Evolutionary conservation across 2,329 filamentous ascomycete species (phyloP).

Genomic region (Pestalotiopsis sp.): DNA sequence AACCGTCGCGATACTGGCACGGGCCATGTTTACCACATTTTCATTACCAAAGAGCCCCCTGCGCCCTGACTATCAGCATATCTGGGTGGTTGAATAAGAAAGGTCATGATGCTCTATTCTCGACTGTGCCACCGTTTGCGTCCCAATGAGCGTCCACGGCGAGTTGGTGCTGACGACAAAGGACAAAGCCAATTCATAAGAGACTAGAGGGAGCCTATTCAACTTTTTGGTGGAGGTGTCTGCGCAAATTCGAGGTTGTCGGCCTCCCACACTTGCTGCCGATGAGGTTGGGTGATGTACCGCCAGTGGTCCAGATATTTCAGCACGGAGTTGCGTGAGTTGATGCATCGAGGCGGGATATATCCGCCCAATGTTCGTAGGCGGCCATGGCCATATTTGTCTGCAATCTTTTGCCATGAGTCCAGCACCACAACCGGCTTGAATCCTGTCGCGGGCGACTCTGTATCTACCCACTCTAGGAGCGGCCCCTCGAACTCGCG

Average conservation of each 20-base stretch:
- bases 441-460: neutral
- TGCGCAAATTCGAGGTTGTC: neutral
- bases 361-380: neutral
- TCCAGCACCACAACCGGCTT: neutral
- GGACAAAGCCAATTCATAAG: too few relatives aligned
- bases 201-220: neutral
- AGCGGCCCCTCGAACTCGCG: neutral
- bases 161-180: too few relatives aligned
- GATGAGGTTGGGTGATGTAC: too few relatives aligned
- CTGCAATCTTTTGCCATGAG: neutral
- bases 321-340: neutral
- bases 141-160: neutral
- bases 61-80: too few relatives aligned
- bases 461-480: neutral
- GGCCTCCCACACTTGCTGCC: neutral
- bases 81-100: neutral
- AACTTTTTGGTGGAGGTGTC: neutral
- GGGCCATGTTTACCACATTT: neutral
- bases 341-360: neutral
- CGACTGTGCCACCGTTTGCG: neutral
- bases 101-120: neutral
- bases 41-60: neutral
- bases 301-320: neutral
- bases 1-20: neutral
- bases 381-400: neutral